A percentile compares a stretch with the other conserved stretches of the same genome.
Evolutionary conservation across 768 basidiomycete genomes (phyloP).

Genomic region (Rhodotorula babjevae): DNA sequence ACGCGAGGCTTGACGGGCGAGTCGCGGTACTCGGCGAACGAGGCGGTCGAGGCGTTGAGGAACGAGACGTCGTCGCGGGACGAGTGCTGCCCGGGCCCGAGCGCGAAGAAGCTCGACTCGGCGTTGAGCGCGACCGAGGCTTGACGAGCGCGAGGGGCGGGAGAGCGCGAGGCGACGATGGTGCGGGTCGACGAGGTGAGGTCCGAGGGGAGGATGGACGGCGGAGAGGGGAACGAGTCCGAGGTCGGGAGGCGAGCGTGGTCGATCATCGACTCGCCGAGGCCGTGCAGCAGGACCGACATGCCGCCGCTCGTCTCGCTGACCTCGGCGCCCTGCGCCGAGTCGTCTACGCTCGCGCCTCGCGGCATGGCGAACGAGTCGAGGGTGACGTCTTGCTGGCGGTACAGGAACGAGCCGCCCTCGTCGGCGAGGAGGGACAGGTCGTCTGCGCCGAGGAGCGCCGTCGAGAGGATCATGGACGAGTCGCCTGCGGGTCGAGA

Average conservation of each 20-base stretch:
- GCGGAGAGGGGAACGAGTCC: background rate
- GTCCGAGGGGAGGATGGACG: background rate
- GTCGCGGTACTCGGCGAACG: slow-evolving; percentile 11
- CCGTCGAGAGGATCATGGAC: slow-evolving; percentile 7
- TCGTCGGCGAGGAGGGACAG: slow-evolving; percentile 26
- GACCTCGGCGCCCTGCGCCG: slow-evolving; percentile 1
- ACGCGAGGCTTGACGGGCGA: slow-evolving; percentile 17
- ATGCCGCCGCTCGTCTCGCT: slow-evolving; percentile 4
- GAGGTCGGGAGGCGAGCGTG: background rate
- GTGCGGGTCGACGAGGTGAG: background rate
- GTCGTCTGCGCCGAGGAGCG: slow-evolving; percentile 9
- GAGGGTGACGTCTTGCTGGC: background rate
- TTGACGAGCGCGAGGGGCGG: background rate
- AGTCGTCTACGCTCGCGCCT: background rate
- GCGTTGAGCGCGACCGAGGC: too few relatives aligned
- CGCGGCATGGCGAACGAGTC: background rate
- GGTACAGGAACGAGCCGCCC: slow-evolving; percentile 20
- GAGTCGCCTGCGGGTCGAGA: slow-evolving; percentile 7
- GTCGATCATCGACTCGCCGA: background rate
- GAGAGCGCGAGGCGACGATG: background rate
- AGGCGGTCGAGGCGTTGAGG: slow-evolving; percentile 5
- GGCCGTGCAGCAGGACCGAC: slow-evolving; percentile 10
- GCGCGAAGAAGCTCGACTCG: background rate
- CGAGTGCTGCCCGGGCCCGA: background rate
- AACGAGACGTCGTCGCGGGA: background rate